These are phyloP conservation scores for Fusarium torulosum DNA, from an alignment of 2,329 filamentous ascomycete species.

Conservation along the genomic window DNA sequence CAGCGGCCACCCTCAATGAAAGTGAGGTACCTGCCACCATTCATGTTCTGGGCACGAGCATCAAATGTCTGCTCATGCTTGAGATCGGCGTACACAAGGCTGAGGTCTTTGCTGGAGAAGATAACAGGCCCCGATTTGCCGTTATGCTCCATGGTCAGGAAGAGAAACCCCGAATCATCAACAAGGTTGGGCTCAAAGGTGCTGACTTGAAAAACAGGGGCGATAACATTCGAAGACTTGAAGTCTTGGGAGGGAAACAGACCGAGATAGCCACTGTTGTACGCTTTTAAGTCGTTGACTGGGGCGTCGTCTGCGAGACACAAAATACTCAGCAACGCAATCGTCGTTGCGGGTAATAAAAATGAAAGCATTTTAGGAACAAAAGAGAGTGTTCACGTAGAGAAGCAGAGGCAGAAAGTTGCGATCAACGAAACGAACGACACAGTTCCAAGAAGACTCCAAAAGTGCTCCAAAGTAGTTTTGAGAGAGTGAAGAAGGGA, in stretches of 20 bases:
- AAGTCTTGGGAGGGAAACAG: slow-evolving; percentile 41
- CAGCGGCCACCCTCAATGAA: slow-evolving; percentile 42
- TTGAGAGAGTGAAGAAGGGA: slow-evolving; percentile 14
- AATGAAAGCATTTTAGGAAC: slow-evolving; percentile 26
- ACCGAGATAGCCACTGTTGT: slow-evolving; percentile 36
- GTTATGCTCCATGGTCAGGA: slow-evolving; percentile 33
- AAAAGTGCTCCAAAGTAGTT: slow-evolving; percentile 31
- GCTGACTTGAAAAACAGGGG: slow-evolving; percentile 44
- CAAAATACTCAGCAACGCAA: slow-evolving; percentile 7
- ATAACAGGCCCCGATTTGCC: slow-evolving; percentile 40
- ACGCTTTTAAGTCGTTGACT: slow-evolving; percentile 27
- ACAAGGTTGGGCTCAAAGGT: slow-evolving; percentile 33
- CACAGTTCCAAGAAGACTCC: slow-evolving; percentile 40
- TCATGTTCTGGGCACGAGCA: slow-evolving; percentile 36
- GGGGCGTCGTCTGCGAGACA: slow-evolving; percentile 32
- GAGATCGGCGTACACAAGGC: slow-evolving; percentile 42
- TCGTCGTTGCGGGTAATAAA: background rate
- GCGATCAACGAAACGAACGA: slow-evolving; percentile 14
- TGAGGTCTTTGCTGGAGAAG: slow-evolving; percentile 44
- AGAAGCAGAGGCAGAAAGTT: slow-evolving; percentile 1
- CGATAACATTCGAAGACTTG: slow-evolving; percentile 35
- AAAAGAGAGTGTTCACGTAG: background rate
- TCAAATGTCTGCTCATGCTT: slow-evolving; percentile 38
- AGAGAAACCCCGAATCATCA: slow-evolving; percentile 39
- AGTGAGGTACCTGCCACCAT: slow-evolving; percentile 37